Evolutionary conservation across 2,329 filamentous ascomycete species (phyloP).

Genomic region (Metarhizium brunneum): DNA sequence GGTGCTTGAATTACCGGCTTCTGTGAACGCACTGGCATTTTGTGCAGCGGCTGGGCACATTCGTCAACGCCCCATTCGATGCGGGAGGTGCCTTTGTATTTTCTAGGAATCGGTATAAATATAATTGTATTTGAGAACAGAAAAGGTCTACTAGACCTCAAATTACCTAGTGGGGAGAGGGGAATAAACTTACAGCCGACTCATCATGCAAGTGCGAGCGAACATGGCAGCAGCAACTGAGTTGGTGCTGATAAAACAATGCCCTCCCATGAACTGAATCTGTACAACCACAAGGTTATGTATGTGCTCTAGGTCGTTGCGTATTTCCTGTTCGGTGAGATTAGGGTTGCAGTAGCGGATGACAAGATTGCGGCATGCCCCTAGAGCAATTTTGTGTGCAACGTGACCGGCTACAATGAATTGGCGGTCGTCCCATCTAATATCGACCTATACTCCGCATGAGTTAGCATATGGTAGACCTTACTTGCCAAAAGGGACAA

Average conservation of each 20-base stretch:
- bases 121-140: background rate
- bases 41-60: constrained; percentile 51
- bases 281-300: constrained; percentile 66
- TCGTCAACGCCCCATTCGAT: constrained; percentile 68
- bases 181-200: constrained; percentile 32
- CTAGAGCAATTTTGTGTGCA: constrained; percentile 51
- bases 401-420: constrained; percentile 56
- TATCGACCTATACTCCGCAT: constrained; percentile 42
- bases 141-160: background rate
- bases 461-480: background rate
- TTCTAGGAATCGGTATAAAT: constrained; percentile 19
- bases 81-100: constrained; percentile 56
- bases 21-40: constrained; percentile 13
- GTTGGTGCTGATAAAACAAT: constrained; percentile 65
- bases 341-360: constrained; percentile 49
- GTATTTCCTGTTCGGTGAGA: constrained; percentile 55
- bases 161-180: background rate
- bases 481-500: constrained; percentile 25
- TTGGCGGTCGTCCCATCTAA: constrained; percentile 63
- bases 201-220: constrained; percentile 72
- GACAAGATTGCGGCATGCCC: constrained; percentile 66
- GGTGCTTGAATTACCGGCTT: constrained; percentile 8
- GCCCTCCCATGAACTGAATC: constrained; percentile 46
- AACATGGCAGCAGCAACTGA: constrained; percentile 68
- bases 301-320: constrained; percentile 72